phyloP scores from a whole-genome alignment of 2,329 filamentous ascomycete genomes.

The Coleophoma crateriformis region DNA sequence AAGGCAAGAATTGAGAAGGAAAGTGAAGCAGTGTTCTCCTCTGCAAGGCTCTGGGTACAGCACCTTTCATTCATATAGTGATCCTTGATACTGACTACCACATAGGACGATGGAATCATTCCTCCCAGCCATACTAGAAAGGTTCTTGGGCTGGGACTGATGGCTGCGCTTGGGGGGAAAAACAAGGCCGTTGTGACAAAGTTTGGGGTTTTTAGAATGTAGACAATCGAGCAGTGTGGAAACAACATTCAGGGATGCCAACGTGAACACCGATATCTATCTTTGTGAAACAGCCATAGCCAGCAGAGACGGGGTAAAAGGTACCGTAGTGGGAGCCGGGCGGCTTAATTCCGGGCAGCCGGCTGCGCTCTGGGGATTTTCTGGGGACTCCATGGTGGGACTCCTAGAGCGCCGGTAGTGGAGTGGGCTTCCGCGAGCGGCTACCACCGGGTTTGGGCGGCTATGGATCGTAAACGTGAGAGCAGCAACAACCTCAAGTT shows the following conservation, averaged over 20 bases:
- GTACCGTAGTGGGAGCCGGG: too few relatives aligned
- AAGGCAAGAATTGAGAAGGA: conserved; percentile 83
- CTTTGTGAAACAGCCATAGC: too few relatives aligned
- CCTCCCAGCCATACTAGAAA: conserved; percentile 69
- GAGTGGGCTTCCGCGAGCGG: background rate
- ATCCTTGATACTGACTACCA: background rate
- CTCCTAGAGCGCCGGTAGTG: background rate
- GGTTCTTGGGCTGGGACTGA: conserved; percentile 67
- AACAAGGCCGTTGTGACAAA: conserved; percentile 57
- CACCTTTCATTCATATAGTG: conserved; percentile 3
- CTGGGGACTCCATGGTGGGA: background rate
- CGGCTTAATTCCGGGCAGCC: too few relatives aligned
- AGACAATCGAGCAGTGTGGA: conserved; percentile 17
- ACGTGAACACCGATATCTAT: too few relatives aligned
- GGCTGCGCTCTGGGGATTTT: too few relatives aligned
- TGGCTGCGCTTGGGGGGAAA: conserved; percentile 64
- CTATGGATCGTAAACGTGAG: too few relatives aligned
- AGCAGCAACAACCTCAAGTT: too few relatives aligned
- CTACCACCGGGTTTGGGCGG: background rate
- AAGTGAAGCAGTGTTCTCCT: conserved; percentile 84
- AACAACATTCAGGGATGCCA: too few relatives aligned
- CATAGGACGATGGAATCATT: conserved; percentile 71
- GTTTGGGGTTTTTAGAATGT: conserved; percentile 84
- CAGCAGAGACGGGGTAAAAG: too few relatives aligned
- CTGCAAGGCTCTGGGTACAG: conserved; percentile 75